Conservation (phyloP, 2,329 filamentous ascomycete species). For the Amesomyces nigricolor region DNA sequence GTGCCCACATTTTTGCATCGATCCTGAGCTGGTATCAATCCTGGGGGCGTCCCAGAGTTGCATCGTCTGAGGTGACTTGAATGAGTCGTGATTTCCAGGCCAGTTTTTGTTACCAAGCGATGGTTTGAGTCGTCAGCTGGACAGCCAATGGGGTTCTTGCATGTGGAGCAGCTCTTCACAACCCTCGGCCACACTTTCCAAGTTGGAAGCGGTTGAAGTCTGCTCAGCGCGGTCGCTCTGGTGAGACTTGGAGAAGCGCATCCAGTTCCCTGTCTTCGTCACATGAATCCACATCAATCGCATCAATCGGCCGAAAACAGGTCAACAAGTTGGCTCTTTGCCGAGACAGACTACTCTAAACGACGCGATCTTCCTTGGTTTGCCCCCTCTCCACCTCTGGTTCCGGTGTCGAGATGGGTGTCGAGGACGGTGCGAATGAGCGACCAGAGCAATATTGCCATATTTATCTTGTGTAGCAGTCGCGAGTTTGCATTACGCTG, state of each 20-base stretch:
- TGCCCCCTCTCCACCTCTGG: too few relatives aligned
- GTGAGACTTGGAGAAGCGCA: not conserved
- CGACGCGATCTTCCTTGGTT: too few relatives aligned
- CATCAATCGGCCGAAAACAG: too few relatives aligned
- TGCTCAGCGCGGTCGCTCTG: too few relatives aligned
- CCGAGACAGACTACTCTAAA: too few relatives aligned
- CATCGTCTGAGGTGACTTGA: slow-evolving; percentile 10
- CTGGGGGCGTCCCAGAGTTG: not conserved
- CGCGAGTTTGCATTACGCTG: slow-evolving; percentile 23
- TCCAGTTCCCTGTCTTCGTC: not conserved
- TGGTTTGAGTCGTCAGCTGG: slow-evolving; percentile 12
- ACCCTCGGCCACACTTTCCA: not conserved
- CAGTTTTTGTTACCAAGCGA: slow-evolving; percentile 1
- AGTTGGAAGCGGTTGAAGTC: too few relatives aligned
- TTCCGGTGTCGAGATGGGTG: too few relatives aligned
- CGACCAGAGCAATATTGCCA: too few relatives aligned
- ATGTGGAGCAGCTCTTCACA: slow-evolving; percentile 5
- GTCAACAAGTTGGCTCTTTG: too few relatives aligned
- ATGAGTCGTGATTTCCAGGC: slow-evolving; percentile 15
- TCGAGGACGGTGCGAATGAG: too few relatives aligned
- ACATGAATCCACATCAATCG: too few relatives aligned
- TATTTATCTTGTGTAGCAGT: not conserved
- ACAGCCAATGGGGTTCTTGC: slow-evolving; percentile 10
- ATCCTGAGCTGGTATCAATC: not conserved
- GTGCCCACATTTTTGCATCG: not conserved